phyloP scores from a whole-genome alignment of 2,329 filamentous ascomycete species.

The Orbilia quercus region DNA sequence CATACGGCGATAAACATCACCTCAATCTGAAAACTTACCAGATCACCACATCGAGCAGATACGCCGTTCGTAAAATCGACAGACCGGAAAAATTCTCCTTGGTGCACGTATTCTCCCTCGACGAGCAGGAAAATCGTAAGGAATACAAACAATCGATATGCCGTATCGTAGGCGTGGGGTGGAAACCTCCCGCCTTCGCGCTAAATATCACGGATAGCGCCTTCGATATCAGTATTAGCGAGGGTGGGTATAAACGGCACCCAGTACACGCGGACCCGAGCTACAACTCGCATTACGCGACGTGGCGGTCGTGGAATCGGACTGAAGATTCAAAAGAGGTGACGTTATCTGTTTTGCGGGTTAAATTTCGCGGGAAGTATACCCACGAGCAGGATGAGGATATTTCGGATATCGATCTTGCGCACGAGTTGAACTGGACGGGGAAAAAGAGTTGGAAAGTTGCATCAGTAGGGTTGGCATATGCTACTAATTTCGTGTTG shows the following conservation, averaged over 20 bases:
- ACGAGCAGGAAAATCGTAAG: not conserved
- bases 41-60: slow-evolving; percentile 11
- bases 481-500: slow-evolving; percentile 18
- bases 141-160: slow-evolving; percentile 3
- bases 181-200: not conserved
- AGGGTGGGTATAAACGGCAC: slow-evolving; percentile 26
- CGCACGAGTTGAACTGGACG: slow-evolving; percentile 26
- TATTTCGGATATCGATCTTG: slow-evolving; percentile 11
- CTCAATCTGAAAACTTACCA: slow-evolving; percentile 17
- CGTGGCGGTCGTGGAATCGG: not conserved
- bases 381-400: not conserved
- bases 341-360: slow-evolving; percentile 9
- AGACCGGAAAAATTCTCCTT: slow-evolving; percentile 2
- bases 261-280: not conserved
- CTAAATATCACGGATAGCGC: slow-evolving; percentile 7
- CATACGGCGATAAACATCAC: slow-evolving; percentile 14
- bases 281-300: not conserved
- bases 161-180: not conserved
- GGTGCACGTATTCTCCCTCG: not conserved
- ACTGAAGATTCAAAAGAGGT: slow-evolving; percentile 2
- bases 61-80: slow-evolving; percentile 3
- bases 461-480: slow-evolving; percentile 5
- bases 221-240: slow-evolving; percentile 35
- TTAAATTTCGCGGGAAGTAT: slow-evolving; percentile 19
- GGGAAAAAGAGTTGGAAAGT: slow-evolving; percentile 26